phyloP scores from a whole-genome alignment of 371 early-diverging fungal species.

The Mortierella sp. region DNA sequence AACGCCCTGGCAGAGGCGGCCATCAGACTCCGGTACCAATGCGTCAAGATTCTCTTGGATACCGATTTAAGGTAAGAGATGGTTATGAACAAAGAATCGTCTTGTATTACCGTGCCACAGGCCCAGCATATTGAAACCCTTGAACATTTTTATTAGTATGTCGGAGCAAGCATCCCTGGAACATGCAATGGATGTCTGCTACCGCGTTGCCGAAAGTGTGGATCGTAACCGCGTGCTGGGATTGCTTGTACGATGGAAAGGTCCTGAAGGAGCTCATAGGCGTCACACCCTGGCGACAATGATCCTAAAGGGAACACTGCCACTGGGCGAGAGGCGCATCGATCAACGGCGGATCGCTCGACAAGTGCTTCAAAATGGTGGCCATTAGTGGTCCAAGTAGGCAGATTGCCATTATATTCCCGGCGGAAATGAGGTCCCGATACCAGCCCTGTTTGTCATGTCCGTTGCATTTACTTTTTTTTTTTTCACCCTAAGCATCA shows the following conservation, averaged over 20 bases:
- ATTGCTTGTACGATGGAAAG: conserved; percentile 39
- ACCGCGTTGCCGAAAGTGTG: conserved; percentile 30
- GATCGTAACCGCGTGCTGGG: conserved; percentile 36
- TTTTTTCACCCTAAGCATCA: too few relatives aligned
- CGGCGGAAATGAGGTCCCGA: too few relatives aligned
- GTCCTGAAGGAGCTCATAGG: conserved; percentile 32
- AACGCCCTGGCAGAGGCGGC: conserved; percentile 51
- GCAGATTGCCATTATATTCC: too few relatives aligned
- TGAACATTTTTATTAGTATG: conserved; percentile 15
- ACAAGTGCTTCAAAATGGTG: conserved; percentile 22
- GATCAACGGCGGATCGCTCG: conserved; percentile 31
- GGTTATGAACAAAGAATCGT: background rate
- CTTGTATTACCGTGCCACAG: too few relatives aligned
- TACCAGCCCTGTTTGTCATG: too few relatives aligned
- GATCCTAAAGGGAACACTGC: conserved; percentile 34
- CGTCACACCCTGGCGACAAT: conserved; percentile 39
- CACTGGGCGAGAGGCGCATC: conserved; percentile 36
- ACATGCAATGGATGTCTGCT: conserved; percentile 48
- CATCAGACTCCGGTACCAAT: conserved; percentile 38
- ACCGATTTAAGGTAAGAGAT: conserved; percentile 35
- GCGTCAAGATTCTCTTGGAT: conserved; percentile 46
- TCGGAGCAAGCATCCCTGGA: conserved; percentile 34
- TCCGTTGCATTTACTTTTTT: too few relatives aligned
- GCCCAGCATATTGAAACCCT: too few relatives aligned
- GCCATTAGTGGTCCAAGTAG: too few relatives aligned